Percentiles rank a stretch among this genome's conserved stretches.
Evolutionary conservation across 2,329 filamentous ascomycete species (phyloP).

Genomic region (Arthrinium phaeospermum): DNA sequence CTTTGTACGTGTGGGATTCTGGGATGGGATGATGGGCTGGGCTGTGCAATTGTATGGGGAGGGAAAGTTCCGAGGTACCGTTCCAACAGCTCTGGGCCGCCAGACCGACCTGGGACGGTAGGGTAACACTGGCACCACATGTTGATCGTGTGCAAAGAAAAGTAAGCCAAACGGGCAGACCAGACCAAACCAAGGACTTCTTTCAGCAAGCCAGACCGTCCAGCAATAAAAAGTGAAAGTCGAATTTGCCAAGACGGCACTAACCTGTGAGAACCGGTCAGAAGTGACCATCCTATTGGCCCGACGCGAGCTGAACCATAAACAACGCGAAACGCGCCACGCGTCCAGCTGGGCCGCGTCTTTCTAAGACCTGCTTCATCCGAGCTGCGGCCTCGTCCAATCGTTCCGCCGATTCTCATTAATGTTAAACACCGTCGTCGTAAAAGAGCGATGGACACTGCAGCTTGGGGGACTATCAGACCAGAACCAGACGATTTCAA

Average conservation of each 20-base stretch:
- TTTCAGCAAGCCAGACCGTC: too few species aligned
- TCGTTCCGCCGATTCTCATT: conserved; percentile 13
- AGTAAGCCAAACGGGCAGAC: background rate
- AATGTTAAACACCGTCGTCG: conserved; percentile 14
- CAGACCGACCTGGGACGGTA: background rate
- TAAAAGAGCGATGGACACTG: conserved; percentile 11
- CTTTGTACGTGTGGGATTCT: background rate
- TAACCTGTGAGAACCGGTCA: conserved; percentile 4
- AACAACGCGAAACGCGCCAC: conserved; percentile 20
- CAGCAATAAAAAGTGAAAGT: background rate
- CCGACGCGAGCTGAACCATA: conserved; percentile 17
- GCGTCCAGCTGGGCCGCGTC: conserved; percentile 15
- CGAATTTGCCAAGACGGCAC: conserved; percentile 5
- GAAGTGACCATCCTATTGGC: conserved; percentile 6
- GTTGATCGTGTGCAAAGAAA: background rate
- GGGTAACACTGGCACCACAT: conserved; percentile 9
- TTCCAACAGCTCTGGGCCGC: conserved; percentile 3
- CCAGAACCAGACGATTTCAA: conserved; percentile 7
- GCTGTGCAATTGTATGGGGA: background rate
- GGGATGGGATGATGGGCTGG: too few species aligned
- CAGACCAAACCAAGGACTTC: too few species aligned
- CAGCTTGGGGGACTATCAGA: background rate
- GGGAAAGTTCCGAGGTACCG: background rate
- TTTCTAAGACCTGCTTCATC: conserved; percentile 13
- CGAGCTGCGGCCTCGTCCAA: conserved; percentile 15